These are phyloP conservation scores for Pouteria glomerata DNA, from an alignment of 148 eudicot genomes.

Conservation along the genomic window DNA sequence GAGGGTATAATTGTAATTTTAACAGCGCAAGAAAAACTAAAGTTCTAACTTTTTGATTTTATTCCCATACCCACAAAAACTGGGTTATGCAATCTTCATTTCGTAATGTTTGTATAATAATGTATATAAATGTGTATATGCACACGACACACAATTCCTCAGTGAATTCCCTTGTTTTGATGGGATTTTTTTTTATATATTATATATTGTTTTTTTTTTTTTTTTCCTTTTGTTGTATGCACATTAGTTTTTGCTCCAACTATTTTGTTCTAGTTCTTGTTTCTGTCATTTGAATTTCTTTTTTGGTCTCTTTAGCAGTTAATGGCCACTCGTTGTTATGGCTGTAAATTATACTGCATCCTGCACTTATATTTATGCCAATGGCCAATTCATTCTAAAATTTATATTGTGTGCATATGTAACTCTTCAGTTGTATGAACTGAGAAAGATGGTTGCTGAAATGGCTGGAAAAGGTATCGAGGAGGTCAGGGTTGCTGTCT, in stretches of 20 bases:
- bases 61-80: too few relatives aligned
- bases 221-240: neutral
- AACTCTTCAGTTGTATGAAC: slow-evolving; percentile 48
- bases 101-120: too few relatives aligned
- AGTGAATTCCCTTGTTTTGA: neutral
- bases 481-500: slow-evolving; percentile 73
- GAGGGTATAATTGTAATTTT: too few relatives aligned
- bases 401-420: neutral
- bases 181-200: neutral
- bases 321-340: neutral
- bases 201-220: neutral
- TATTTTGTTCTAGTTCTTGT: neutral
- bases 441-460: slow-evolving; percentile 54
- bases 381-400: neutral
- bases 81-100: too few relatives aligned
- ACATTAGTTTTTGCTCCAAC: neutral
- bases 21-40: too few relatives aligned
- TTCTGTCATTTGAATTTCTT: neutral
- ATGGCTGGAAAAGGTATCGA: slow-evolving; percentile 48
- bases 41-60: too few relatives aligned
- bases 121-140: too few relatives aligned
- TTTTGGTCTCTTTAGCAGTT: neutral
- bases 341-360: neutral
- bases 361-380: neutral
- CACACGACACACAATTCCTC: too few relatives aligned